A percentile compares a stretch with the other conserved stretches of the same genome.
Evolutionary conservation across 352 stramenopile species (phyloP).

Genomic region (Phytophthora fragariae): DNA sequence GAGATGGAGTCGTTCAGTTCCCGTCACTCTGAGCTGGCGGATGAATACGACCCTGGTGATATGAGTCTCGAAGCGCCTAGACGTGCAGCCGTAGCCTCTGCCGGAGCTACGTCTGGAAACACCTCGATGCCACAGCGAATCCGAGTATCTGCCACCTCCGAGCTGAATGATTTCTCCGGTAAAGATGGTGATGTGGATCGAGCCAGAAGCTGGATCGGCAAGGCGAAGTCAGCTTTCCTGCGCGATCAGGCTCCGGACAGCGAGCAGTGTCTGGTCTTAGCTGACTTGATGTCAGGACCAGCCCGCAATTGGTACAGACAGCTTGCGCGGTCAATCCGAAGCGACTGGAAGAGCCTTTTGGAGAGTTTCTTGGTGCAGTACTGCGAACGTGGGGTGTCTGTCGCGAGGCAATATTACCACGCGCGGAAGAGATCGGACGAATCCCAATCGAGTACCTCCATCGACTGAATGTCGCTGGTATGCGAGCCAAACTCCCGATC

Average conservation of each 20-base stretch:
- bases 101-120: too few species aligned
- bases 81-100: too few species aligned
- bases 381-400: neutral
- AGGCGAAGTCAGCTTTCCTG: neutral
- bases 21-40: too few species aligned
- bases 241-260: neutral
- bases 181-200: neutral
- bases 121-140: too few species aligned
- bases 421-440: neutral
- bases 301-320: neutral
- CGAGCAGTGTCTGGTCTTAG: neutral
- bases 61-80: too few species aligned
- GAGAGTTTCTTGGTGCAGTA: neutral
- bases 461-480: slow-evolving; percentile 1
- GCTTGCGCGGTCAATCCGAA: neutral
- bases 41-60: too few species aligned
- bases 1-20: too few species aligned
- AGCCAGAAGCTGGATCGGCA: neutral
- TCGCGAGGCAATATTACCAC: neutral
- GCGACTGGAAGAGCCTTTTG: neutral
- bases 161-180: neutral
- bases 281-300: neutral
- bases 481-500: slow-evolving; percentile 1
- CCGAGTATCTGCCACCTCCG: neutral
- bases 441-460: slow-evolving; percentile 1